A percentile compares a stretch with the other conserved stretches of the same genome.
Conservation (phyloP, 1,139 yeast genomes). For the Geotrichum phurueaensis region DNA sequence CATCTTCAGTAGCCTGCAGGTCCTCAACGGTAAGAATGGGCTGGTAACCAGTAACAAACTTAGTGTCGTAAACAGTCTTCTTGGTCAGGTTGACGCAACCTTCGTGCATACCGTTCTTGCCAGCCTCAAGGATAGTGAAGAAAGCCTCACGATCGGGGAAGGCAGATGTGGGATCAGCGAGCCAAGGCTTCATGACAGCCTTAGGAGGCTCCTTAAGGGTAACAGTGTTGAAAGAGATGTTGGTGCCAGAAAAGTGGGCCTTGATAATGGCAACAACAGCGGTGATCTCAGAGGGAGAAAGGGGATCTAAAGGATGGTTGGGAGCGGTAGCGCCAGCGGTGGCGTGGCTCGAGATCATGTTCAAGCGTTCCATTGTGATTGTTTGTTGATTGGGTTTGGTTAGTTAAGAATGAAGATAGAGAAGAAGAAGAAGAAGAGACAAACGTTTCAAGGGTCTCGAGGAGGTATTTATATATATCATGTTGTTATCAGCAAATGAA, state of each 20-base stretch:
- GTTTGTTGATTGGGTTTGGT: neutral
- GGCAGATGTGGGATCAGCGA: slow-evolving; percentile 38
- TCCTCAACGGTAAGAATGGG: slow-evolving; percentile 72
- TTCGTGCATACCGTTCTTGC: slow-evolving; percentile 58
- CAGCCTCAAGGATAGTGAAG: slow-evolving; percentile 55
- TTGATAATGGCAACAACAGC: slow-evolving; percentile 43
- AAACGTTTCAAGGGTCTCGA: neutral
- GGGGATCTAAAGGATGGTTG: slow-evolving; percentile 67
- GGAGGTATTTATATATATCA: neutral
- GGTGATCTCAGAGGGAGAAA: slow-evolving; percentile 52
- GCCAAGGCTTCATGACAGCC: slow-evolving; percentile 57
- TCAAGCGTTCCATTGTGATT: slow-evolving; percentile 54
- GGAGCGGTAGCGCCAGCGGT: slow-evolving; percentile 42
- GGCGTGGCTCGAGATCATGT: slow-evolving; percentile 39
- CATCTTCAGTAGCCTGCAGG: slow-evolving; percentile 55
- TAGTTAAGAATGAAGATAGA: neutral
- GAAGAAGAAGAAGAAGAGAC: neutral
- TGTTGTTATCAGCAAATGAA: neutral
- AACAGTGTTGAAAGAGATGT: slow-evolving; percentile 57
- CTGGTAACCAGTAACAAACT: slow-evolving; percentile 54
- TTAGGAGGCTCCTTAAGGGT: slow-evolving; percentile 68
- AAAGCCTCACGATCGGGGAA: slow-evolving; percentile 67
- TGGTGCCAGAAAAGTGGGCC: slow-evolving; percentile 40
- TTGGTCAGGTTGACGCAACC: slow-evolving; percentile 58
- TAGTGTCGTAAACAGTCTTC: slow-evolving; percentile 44